phyloP scores from a whole-genome alignment of 805 yeast genomes.

The Schizosaccharomyces japonicus region DNA sequence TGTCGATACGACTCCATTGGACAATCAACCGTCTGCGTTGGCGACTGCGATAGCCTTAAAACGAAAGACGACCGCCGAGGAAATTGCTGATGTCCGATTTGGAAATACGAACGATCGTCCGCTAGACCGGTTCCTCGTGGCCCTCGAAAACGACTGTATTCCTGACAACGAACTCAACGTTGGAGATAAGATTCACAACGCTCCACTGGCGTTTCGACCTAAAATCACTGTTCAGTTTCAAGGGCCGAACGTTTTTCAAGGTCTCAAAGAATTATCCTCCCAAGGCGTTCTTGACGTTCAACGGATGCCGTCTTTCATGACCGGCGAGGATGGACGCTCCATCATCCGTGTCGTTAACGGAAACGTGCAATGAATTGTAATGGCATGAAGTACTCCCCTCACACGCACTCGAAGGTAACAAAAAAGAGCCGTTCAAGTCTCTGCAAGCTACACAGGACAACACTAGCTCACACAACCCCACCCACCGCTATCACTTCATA shows the following conservation, averaged over 20 bases:
- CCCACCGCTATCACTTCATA: background rate
- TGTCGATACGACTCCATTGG: constrained; percentile 10
- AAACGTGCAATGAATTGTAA: background rate
- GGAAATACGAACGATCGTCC: background rate
- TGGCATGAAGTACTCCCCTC: background rate
- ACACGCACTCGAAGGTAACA: background rate
- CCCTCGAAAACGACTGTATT: background rate
- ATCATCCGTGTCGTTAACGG: background rate
- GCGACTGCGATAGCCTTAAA: background rate
- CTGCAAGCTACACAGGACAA: background rate
- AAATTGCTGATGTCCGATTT: background rate
- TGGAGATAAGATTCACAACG: background rate
- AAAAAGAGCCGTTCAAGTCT: background rate
- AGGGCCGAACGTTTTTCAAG: constrained; percentile 10
- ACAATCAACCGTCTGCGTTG: background rate
- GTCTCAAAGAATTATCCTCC: constrained; percentile 8
- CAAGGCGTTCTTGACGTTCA: constrained; percentile 8
- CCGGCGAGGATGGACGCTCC: constrained; percentile 8
- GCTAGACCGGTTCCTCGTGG: background rate
- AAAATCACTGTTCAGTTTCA: constrained; percentile 7
- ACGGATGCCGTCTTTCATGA: constrained; percentile 10
- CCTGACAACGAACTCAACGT: background rate
- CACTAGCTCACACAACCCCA: background rate
- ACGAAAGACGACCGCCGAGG: background rate
- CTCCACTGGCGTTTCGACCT: constrained; percentile 3